Percentiles rank a stretch among this genome's conserved stretches.
These are phyloP conservation scores for Bryoglossum gracile DNA, from an alignment of 495 filamentous ascomycete genomes.

Conservation along the genomic window DNA sequence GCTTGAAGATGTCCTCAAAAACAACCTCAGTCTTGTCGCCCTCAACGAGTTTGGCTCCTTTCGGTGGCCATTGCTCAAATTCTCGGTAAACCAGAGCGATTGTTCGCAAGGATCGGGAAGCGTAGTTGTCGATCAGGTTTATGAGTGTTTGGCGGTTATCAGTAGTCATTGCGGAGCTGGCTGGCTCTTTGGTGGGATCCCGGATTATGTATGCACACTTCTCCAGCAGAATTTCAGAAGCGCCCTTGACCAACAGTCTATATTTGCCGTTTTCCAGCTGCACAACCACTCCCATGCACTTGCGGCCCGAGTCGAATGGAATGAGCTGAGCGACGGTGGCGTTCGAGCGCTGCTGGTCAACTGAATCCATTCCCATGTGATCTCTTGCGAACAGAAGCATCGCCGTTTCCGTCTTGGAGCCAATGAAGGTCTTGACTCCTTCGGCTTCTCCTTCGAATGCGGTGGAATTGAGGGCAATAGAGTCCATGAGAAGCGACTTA, in stretches of 20 bases:
- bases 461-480: constrained; percentile 79
- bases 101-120: constrained; percentile 73
- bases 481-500: constrained; percentile 61
- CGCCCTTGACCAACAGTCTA: constrained; percentile 77
- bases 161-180: constrained; percentile 45
- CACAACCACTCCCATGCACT: constrained; percentile 82
- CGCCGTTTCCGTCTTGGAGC: constrained; percentile 87
- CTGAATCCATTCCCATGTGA: constrained; percentile 64
- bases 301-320: constrained; percentile 79
- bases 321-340: constrained; percentile 64
- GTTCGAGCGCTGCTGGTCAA: constrained; percentile 63
- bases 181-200: constrained; percentile 57
- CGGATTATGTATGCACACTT: constrained; percentile 65
- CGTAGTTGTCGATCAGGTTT: constrained; percentile 66
- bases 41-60: constrained; percentile 54
- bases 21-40: constrained; percentile 61
- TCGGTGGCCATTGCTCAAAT: constrained; percentile 83
- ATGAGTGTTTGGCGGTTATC: constrained; percentile 54
- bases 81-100: constrained; percentile 84
- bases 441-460: constrained; percentile 79
- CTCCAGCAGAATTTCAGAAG: constrained; percentile 76
- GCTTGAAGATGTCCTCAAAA: constrained; percentile 73
- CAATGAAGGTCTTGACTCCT: constrained; percentile 65
- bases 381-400: constrained; percentile 69
- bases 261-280: constrained; percentile 57